phyloP scores from a whole-genome alignment of 441 rosid genomes.

The Pelargonium australe region DNA sequence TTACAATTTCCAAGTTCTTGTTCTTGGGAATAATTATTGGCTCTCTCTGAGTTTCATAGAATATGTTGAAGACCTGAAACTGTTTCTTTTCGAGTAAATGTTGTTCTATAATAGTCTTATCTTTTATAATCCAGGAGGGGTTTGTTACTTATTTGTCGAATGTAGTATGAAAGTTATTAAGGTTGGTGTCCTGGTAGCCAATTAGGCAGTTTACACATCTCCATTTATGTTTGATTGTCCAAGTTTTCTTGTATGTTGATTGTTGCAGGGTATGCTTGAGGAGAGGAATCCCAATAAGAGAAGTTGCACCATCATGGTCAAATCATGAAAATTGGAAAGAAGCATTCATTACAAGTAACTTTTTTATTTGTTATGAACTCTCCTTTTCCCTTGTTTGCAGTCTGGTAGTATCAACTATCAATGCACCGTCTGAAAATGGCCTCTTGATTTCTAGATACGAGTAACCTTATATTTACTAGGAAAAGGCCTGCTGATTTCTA shows the following conservation, averaged over 20 bases:
- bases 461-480: too few relatives aligned
- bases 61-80: neutral
- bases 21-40: neutral
- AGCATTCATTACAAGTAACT: slow-evolving; percentile 77
- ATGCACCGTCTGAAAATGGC: neutral
- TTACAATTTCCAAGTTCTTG: neutral
- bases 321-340: slow-evolving; percentile 61
- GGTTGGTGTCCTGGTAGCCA: too few relatives aligned
- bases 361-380: neutral
- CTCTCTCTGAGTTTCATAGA: neutral
- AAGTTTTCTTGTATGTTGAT: slow-evolving; percentile 10
- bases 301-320: slow-evolving; percentile 84
- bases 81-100: neutral
- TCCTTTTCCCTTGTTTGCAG: neutral
- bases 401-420: neutral
- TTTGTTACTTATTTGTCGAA: neutral
- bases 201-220: too few relatives aligned
- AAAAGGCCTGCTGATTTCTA: neutral
- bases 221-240: slow-evolving; percentile 2
- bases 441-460: neutral
- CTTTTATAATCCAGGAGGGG: neutral
- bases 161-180: neutral
- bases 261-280: slow-evolving; percentile 55
- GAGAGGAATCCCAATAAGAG: slow-evolving; percentile 57
- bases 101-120: neutral